phyloP scores from a whole-genome alignment of 768 basidiomycete genomes.

The Boletus sp. region DNA sequence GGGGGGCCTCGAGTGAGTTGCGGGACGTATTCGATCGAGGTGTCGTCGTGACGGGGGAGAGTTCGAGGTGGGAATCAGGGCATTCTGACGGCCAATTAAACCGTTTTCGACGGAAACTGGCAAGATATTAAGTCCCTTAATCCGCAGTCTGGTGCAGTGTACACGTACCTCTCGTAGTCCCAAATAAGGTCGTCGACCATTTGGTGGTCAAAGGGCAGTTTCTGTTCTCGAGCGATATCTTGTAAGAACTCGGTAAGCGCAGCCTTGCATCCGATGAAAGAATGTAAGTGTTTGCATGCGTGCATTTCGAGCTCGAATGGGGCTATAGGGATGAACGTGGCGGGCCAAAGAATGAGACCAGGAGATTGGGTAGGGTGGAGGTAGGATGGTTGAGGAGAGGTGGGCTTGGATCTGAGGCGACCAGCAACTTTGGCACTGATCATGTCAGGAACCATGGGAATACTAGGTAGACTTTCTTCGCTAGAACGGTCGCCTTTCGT shows the following conservation, averaged over 20 bases:
- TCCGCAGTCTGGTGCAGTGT: not conserved
- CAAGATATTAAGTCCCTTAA: slow-evolving; percentile 5
- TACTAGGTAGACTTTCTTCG: slow-evolving; percentile 20
- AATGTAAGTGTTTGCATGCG: slow-evolving; percentile 65
- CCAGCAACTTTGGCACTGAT: slow-evolving; percentile 37
- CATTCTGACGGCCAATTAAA: slow-evolving; percentile 64
- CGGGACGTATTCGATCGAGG: slow-evolving; percentile 21
- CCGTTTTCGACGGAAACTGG: slow-evolving; percentile 62
- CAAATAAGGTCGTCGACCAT: slow-evolving; percentile 30
- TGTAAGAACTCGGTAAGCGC: slow-evolving; percentile 51
- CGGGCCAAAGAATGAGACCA: slow-evolving; percentile 58
- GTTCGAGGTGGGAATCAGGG: slow-evolving; percentile 31
- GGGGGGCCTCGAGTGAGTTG: slow-evolving; percentile 15
- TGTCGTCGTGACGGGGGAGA: slow-evolving; percentile 17
- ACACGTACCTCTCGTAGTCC: slow-evolving; percentile 36
- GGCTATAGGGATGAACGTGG: slow-evolving; percentile 54
- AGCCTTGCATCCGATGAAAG: slow-evolving; percentile 56
- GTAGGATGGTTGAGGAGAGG: slow-evolving; percentile 12
- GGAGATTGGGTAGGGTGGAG: slow-evolving; percentile 50
- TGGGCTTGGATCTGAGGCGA: slow-evolving; percentile 35
- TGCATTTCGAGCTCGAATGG: slow-evolving; percentile 71
- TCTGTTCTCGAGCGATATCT: slow-evolving; percentile 30
- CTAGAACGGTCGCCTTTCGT: slow-evolving; percentile 26
- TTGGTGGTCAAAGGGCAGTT: slow-evolving; percentile 17
- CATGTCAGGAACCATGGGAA: slow-evolving; percentile 25